Evolutionary conservation across 2,329 filamentous ascomycete species (phyloP), one percentile per base, ranked within the genome.

Genomic region (Beauveria caledonica): DNA sequence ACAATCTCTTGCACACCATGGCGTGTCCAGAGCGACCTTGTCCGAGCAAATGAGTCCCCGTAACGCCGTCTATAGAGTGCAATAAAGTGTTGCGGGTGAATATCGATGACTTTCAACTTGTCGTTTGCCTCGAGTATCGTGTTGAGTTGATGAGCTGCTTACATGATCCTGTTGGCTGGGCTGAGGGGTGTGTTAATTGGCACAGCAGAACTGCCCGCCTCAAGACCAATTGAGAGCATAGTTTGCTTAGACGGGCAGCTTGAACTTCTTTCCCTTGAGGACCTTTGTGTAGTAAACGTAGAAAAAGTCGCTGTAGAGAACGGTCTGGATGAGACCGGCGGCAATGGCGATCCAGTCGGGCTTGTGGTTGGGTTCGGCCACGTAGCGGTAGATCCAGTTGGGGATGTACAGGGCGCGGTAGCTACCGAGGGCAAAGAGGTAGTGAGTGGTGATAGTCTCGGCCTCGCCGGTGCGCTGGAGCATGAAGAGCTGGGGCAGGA

Each of bases 231-330:
- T 21, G 17, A 11, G 15, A 33, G 44, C 2, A 44, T 23, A 42
- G 5, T 6, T 5, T n/a, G 25, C 66, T 80, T 84, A 93, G 66
- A 93, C 90, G 2, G 89, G 89, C 62, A 93, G 80, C 74, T 91
- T 90, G 74, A 93, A 93, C 79, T 90, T 92, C 81, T 90, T 89
- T 68, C 89, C 89, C 79, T 92, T 90, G 76, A 92, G 78, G 52
- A 93, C 88, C 86, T 97, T 97, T 62, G 88, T 96, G 78, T 97
- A 99, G 80, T 99, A 99, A 70, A 99, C 93, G 82, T 92, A 99
- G 84, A 99, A 99, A 80, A 99, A 99, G 78, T 99, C 94, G 64
- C 91, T 96, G 79, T 99, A 99, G 62, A 99, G 80, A 53, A 99
- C 77, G 0, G 94, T 99, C 80, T 99, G 94, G 65, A 97, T 78